Evolutionary conservation across 306 rosid genomes (phyloP).

Genomic region (Parietaria judaica): DNA sequence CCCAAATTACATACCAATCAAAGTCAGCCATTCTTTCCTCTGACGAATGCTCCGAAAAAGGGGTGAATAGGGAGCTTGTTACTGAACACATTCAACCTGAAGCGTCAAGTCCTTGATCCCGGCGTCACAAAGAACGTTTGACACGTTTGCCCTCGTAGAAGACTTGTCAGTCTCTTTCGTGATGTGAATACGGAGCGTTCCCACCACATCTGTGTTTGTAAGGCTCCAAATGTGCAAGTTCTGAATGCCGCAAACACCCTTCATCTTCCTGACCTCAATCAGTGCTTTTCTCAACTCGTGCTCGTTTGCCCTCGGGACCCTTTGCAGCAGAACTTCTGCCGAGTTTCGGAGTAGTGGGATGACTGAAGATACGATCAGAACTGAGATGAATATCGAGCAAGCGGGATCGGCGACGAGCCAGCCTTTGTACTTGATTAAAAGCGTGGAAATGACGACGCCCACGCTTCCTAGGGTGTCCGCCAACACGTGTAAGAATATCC

Average conservation of each 20-base stretch:
- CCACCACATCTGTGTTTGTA: conserved; percentile 74
- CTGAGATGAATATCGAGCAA: conserved; percentile 85
- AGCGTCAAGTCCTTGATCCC: conserved; percentile 85
- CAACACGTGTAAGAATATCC: conserved; percentile 87
- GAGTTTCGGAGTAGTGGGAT: conserved; percentile 85
- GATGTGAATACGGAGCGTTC: conserved; percentile 68
- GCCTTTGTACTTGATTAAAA: conserved; percentile 85
- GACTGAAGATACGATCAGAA: conserved; percentile 75
- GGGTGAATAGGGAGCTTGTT: not conserved
- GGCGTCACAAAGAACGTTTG: conserved; percentile 45
- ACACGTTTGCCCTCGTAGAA: conserved; percentile 44
- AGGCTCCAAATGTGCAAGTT: conserved; percentile 75
- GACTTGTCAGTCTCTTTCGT: conserved; percentile 57
- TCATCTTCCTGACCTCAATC: conserved; percentile 40
- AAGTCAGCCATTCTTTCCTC: no score
- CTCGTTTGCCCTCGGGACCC: conserved; percentile 64
- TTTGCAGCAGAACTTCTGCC: conserved; percentile 82
- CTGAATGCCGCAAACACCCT: conserved; percentile 56
- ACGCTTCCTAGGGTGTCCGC: conserved; percentile 98
- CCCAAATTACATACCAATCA: no score
- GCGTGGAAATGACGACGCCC: conserved; percentile 88
- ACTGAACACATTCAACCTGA: conserved; percentile 59
- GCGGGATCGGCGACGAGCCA: conserved; percentile 96
- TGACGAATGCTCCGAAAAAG: no score
- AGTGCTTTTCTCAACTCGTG: conserved; percentile 52